These are phyloP conservation scores for Yarrowia osloensis DNA, from an alignment of 805 yeast genomes.

Conservation along the genomic window DNA sequence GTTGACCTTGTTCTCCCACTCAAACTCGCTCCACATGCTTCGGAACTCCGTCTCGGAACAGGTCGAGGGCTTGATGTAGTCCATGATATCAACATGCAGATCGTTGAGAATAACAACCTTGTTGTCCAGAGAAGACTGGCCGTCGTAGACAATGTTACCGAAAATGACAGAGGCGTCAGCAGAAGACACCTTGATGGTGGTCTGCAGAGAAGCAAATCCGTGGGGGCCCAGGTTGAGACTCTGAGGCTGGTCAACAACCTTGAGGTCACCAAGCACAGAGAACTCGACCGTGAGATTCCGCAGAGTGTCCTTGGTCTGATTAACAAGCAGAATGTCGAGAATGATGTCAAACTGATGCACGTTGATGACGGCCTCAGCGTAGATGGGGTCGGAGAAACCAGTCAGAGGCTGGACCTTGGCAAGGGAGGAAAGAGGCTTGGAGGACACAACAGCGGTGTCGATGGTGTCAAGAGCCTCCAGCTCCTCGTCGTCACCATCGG, in stretches of 20 bases:
- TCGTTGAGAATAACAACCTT: slow-evolving; percentile 91
- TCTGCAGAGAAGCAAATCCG: slow-evolving; percentile 87
- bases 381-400: slow-evolving; percentile 97
- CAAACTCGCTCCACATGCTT: slow-evolving; percentile 98
- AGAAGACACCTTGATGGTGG: slow-evolving; percentile 90
- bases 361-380: slow-evolving; percentile 94
- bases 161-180: slow-evolving; percentile 98
- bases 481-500: slow-evolving; percentile 48
- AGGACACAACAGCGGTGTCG: slow-evolving; percentile 53
- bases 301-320: slow-evolving; percentile 85
- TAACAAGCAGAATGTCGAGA: slow-evolving; percentile 87
- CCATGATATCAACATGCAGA: slow-evolving; percentile 95
- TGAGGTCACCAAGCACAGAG: slow-evolving; percentile 93
- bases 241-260: slow-evolving; percentile 88
- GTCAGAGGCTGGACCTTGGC: slow-evolving; percentile 89
- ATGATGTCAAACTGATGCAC: slow-evolving; percentile 97
- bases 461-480: slow-evolving; percentile 58
- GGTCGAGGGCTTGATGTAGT: slow-evolving; percentile 92
- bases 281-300: slow-evolving; percentile 91
- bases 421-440: slow-evolving; percentile 52
- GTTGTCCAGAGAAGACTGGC: slow-evolving; percentile 86
- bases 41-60: slow-evolving; percentile 90
- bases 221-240: slow-evolving; percentile 95
- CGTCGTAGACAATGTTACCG: slow-evolving; percentile 96
- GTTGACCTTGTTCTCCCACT: slow-evolving; percentile 98